phyloP scores from a whole-genome alignment of 441 rosid species.

The Adansonia madagascariensis region DNA sequence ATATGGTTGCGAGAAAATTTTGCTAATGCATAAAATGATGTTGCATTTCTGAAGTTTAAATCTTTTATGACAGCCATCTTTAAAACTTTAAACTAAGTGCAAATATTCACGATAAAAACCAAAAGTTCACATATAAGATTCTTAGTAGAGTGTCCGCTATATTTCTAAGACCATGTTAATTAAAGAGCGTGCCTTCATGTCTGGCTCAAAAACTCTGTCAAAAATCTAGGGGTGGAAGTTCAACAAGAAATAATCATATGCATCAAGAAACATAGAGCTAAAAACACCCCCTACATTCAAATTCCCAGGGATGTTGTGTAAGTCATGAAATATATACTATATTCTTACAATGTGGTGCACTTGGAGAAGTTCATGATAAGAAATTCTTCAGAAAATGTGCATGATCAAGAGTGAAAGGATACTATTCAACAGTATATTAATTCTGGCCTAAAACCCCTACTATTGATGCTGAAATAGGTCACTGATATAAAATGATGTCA shows the following conservation, averaged over 20 bases:
- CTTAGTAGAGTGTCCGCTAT: not conserved
- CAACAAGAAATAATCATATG: not conserved
- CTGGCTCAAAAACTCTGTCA: not conserved
- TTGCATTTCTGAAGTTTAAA: not conserved
- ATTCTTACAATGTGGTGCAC: not conserved
- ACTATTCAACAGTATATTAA: not conserved
- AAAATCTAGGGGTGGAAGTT: not conserved
- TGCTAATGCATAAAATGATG: not conserved
- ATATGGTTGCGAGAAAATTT: not conserved
- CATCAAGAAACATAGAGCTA: not conserved
- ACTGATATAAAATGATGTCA: not conserved
- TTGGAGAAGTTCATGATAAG: not conserved
- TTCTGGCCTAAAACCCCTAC: not conserved
- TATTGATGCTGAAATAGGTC: not conserved
- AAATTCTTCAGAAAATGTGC: not conserved
- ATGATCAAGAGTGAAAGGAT: not conserved
- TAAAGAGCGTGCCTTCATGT: not conserved
- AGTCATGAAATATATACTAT: not conserved
- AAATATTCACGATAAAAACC: not conserved
- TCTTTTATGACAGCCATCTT: not conserved
- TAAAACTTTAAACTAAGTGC: not conserved
- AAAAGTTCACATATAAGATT: not conserved
- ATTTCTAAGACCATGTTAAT: not conserved
- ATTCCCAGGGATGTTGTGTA: not conserved
- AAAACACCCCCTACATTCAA: not conserved